Base-by-base conservation (phyloP, 2,329 filamentous ascomycete genomes). In the Microcyclospora tardicrescens region DNA sequence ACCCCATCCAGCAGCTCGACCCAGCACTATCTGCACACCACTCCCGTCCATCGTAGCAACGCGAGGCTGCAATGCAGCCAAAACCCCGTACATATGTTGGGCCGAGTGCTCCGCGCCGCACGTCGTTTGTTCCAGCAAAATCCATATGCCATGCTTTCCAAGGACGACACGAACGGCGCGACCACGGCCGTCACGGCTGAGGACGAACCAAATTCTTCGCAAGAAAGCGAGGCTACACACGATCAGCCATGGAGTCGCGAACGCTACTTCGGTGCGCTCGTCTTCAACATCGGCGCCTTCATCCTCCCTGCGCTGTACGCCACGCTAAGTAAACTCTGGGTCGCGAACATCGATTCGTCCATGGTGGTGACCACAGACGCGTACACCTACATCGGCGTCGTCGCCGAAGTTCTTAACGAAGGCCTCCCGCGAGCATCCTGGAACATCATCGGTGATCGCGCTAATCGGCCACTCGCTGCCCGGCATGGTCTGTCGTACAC, bases 381-480 rank as follows among this genome's bases (percentile, higher is more conserved):
- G 0, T 82, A 80, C 56, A 83, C 77, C 0, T 84, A 84, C 55
- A 81, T 84, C 42, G 68, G 71, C 14, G 69, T 76, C 0, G 65
- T 83, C 0, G 72, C 71, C 1, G 76, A 84, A 52, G 77, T 82
- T 0, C 57, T 85, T 12, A 84, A 84, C 46, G 80, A 85, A 54
- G 79, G 80, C 0, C 70, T 85, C 0, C 79, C 79, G 0, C 68
- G 79, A 15, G 75, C 78, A 0, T 68, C 77, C 0, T 85, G 76
- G 73, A 64, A 77, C 5, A 69, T 81, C 40, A 82, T 84, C 40
- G 79, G 77, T 6, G 77, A 84, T 56, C 69, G 68, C 19, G 59
- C 71, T 0, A 73, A 69, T 1, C 68, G 77, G 1, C 61, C 63
- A 0, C 54, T 69, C 0, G 42, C 58, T 0, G 63, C 71, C 11